phyloP scores from a whole-genome alignment of 768 basidiomycete genomes.

The Phlebiopsis gigantea region DNA sequence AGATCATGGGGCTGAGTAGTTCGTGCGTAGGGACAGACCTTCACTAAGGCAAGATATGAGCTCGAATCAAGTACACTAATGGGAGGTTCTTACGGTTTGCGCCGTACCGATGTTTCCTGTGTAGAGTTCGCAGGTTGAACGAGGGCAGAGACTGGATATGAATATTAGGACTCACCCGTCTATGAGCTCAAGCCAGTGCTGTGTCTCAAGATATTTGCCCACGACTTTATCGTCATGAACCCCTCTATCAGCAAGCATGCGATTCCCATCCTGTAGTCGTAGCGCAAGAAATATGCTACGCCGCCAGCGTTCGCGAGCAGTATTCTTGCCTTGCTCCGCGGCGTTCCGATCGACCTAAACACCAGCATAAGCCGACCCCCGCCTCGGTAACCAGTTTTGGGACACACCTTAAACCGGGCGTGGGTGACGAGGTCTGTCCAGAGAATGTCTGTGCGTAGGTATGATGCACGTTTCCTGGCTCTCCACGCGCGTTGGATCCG shows the following conservation, averaged over 20 bases:
- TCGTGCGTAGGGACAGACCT: conserved; percentile 26
- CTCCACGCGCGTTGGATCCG: conserved; percentile 22
- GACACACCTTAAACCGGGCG: conserved; percentile 21
- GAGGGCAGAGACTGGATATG: neutral
- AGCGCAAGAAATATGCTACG: conserved; percentile 39
- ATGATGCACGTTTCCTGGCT: conserved; percentile 11
- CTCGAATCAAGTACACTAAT: neutral
- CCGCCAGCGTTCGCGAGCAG: conserved; percentile 41
- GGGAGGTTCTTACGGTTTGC: conserved; percentile 43
- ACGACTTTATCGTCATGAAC: conserved; percentile 27
- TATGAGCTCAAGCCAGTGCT: conserved; percentile 61
- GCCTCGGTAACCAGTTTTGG: neutral
- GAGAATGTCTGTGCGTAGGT: conserved; percentile 18
- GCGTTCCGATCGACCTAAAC: conserved; percentile 36
- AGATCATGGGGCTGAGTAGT: neutral
- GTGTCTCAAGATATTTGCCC: conserved; percentile 48
- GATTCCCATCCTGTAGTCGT: conserved; percentile 39
- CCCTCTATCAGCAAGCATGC: conserved; percentile 28
- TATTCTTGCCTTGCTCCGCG: conserved; percentile 41
- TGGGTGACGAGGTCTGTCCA: conserved; percentile 20
- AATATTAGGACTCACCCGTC: conserved; percentile 38
- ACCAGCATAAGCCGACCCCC: neutral
- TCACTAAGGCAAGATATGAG: conserved; percentile 30
- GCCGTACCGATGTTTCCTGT: conserved; percentile 57
- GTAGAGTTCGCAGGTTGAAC: neutral